Evolutionary conservation across 352 stramenopile species (phyloP).

Genomic region (Phytophthora ohioensis): DNA sequence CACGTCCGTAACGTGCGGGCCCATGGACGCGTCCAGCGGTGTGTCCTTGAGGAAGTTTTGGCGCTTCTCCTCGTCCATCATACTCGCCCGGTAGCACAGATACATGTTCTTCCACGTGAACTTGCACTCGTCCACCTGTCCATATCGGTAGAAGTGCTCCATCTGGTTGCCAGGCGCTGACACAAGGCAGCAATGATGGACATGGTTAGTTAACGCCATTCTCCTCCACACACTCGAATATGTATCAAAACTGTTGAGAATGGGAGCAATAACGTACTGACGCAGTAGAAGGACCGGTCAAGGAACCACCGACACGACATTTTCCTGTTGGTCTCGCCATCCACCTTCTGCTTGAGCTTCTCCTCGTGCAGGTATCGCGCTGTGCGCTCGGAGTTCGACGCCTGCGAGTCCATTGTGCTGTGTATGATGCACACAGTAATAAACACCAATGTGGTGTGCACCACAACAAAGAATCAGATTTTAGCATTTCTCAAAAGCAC

Average conservation of each 20-base stretch:
- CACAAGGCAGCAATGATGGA: background rate
- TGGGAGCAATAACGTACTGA: slow-evolving; percentile 66
- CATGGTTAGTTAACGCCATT: slow-evolving; percentile 12
- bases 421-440: background rate
- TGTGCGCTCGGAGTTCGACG: slow-evolving; percentile 61
- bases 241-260: background rate
- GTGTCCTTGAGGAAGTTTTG: slow-evolving; percentile 77
- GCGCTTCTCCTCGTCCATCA: slow-evolving; percentile 83
- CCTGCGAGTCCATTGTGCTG: slow-evolving; percentile 30
- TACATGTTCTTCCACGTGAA: slow-evolving; percentile 86
- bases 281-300: slow-evolving; percentile 83
- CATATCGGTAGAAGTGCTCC: slow-evolving; percentile 83
- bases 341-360: slow-evolving; percentile 42
- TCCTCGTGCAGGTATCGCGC: slow-evolving; percentile 70
- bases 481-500: slow-evolving; percentile 2
- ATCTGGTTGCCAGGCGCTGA: slow-evolving; percentile 82
- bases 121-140: slow-evolving; percentile 80
- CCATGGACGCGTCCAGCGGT: slow-evolving; percentile 63
- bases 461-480: slow-evolving; percentile 1
- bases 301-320: slow-evolving; percentile 83
- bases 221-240: slow-evolving; percentile 28
- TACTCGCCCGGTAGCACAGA: slow-evolving; percentile 76
- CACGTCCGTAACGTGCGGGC: slow-evolving; percentile 62
- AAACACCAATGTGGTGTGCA: background rate
- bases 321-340: slow-evolving; percentile 51